Percentiles rank a stretch among this genome's conserved stretches.
phyloP scores from a whole-genome alignment of 768 basidiomycete species.

The Hirschioporus abietinus region DNA sequence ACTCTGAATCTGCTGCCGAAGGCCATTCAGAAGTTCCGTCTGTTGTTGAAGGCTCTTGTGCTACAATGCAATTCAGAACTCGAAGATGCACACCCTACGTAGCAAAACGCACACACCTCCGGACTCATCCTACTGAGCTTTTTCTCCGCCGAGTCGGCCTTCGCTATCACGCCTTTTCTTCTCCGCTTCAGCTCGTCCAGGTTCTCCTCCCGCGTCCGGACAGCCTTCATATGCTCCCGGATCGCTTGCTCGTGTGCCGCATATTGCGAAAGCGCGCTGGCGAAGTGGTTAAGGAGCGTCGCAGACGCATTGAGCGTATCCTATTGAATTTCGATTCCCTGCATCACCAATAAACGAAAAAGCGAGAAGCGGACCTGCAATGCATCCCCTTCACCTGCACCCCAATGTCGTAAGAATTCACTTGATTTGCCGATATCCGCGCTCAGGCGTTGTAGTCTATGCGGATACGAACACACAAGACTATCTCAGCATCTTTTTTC shows the following conservation, averaged over 20 bases:
- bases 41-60: constrained; percentile 78
- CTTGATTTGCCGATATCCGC: constrained; percentile 62
- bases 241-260: constrained; percentile 66
- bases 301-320: constrained; percentile 72
- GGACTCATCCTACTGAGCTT: constrained; percentile 87
- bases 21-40: constrained; percentile 60
- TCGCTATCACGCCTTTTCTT: constrained; percentile 56
- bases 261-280: constrained; percentile 61
- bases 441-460: constrained; percentile 61
- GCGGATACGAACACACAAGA: background rate
- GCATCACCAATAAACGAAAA: constrained; percentile 4
- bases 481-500: background rate
- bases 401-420: constrained; percentile 71
- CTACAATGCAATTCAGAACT: constrained; percentile 8
- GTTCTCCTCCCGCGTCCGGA: constrained; percentile 79
- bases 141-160: constrained; percentile 80
- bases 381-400: constrained; percentile 77
- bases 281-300: constrained; percentile 60
- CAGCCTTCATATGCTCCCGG: constrained; percentile 69
- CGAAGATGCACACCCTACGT: background rate
- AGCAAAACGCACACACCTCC: constrained; percentile 33
- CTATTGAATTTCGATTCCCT: constrained; percentile 30
- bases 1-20: constrained; percentile 70
- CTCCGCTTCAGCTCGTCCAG: constrained; percentile 73
- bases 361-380: constrained; percentile 49